These are phyloP conservation scores for Neodidymelliopsis sp. DNA, from an alignment of 2,329 filamentous ascomycete genomes.

Conservation along the genomic window DNA sequence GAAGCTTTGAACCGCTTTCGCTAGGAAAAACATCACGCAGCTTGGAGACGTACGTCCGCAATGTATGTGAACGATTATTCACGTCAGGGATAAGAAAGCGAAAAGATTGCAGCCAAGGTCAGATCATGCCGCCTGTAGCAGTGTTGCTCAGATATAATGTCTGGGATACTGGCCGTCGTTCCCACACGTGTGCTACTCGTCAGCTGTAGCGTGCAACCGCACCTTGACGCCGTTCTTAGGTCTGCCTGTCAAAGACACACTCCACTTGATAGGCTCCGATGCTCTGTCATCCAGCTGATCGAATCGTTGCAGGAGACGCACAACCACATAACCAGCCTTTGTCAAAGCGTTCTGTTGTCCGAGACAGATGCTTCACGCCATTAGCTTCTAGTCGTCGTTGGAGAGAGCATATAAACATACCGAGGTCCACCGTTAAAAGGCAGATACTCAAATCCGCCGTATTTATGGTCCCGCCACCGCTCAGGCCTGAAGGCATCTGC, in stretches of 20 bases:
- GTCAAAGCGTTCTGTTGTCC: slow-evolving; percentile 9
- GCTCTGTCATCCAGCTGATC: slow-evolving; percentile 21
- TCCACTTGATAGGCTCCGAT: background rate
- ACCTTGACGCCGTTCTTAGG: slow-evolving; percentile 5
- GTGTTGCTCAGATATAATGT: no score
- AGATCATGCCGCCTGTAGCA: no score
- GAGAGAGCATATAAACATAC: slow-evolving; percentile 26
- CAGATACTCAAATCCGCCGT: slow-evolving; percentile 27
- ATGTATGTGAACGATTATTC: no score
- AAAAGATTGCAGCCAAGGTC: no score
- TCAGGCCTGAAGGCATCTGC: slow-evolving; percentile 34
- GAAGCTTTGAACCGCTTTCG: no score
- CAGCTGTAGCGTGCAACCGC: background rate
- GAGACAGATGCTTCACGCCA: background rate
- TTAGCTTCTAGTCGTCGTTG: slow-evolving; percentile 20
- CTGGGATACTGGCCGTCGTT: no score
- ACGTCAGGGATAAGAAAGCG: no score
- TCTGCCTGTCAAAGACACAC: background rate
- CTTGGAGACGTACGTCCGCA: no score
- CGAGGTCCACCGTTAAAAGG: slow-evolving; percentile 38
- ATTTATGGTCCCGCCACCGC: slow-evolving; percentile 23
- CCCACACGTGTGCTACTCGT: no score
- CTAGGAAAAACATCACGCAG: no score
- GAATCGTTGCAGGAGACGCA: slow-evolving; percentile 32
- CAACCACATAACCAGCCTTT: slow-evolving; percentile 11